Evolutionary conservation across 306 rosid species (phyloP).

Genomic region (Casuarina glauca): DNA sequence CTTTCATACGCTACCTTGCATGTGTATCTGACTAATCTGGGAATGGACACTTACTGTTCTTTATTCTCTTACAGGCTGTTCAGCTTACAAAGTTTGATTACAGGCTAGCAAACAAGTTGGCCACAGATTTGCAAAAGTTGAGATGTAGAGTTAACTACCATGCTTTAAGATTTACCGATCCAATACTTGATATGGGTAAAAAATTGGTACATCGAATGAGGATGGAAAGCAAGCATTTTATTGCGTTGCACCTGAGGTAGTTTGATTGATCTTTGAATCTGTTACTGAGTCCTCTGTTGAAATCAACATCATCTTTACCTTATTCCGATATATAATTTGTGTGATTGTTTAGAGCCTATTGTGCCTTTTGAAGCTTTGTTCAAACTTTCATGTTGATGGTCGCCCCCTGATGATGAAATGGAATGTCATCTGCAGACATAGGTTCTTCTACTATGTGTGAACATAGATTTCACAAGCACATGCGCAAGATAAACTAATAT

Average conservation of each 20-base stretch:
- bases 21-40: slow-evolving; percentile 20
- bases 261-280: slow-evolving; percentile 23
- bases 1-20: not conserved
- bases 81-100: slow-evolving; percentile 94
- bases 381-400: not conserved
- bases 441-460: slow-evolving; percentile 5
- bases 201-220: slow-evolving; percentile 75
- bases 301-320: not conserved
- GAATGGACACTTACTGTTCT: slow-evolving; percentile 34
- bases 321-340: slow-evolving; percentile 8
- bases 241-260: slow-evolving; percentile 92
- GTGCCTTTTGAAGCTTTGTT: not conserved
- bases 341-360: not conserved
- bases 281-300: not conserved
- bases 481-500: not conserved
- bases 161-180: slow-evolving; percentile 75
- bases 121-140: slow-evolving; percentile 81
- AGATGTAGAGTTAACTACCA: slow-evolving; percentile 97
- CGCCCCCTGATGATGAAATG: not conserved
- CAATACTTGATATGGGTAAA: slow-evolving; percentile 75
- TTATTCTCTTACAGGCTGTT: slow-evolving; percentile 70
- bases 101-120: slow-evolving; percentile 95
- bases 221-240: slow-evolving; percentile 78
- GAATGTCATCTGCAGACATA: not conserved
- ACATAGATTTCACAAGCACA: not conserved